These are phyloP conservation scores for Hyphopichia khmerensis DNA, from an alignment of 1,139 yeast species.

Conservation along the genomic window DNA sequence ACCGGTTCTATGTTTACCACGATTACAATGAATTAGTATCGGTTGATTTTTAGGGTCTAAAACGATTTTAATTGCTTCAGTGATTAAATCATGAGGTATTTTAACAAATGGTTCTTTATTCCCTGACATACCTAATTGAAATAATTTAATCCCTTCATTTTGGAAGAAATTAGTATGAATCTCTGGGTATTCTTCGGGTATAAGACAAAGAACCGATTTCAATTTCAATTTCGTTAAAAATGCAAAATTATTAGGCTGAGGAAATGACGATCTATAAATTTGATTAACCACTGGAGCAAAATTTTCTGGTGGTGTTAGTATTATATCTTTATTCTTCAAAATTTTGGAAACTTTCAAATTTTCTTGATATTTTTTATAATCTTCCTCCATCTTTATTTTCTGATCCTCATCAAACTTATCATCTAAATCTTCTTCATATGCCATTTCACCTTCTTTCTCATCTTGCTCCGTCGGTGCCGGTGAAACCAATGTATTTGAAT, in stretches of 20 bases:
- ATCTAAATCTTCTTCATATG: slow-evolving; percentile 45
- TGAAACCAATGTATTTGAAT: background rate
- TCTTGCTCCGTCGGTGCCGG: slow-evolving; percentile 12
- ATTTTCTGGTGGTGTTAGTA: slow-evolving; percentile 79
- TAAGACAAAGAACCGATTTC: slow-evolving; percentile 76
- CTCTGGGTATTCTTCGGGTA: slow-evolving; percentile 88
- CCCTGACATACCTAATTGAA: slow-evolving; percentile 92
- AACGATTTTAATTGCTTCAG: slow-evolving; percentile 79
- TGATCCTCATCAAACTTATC: slow-evolving; percentile 36
- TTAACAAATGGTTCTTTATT: slow-evolving; percentile 94
- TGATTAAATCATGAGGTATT: slow-evolving; percentile 72
- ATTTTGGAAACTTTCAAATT: background rate
- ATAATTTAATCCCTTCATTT: slow-evolving; percentile 61
- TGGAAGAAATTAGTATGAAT: slow-evolving; percentile 66
- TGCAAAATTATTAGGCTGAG: slow-evolving; percentile 75
- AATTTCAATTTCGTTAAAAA: slow-evolving; percentile 63
- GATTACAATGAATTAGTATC: slow-evolving; percentile 84
- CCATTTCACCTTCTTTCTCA: slow-evolving; percentile 17
- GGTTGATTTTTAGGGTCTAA: slow-evolving; percentile 88
- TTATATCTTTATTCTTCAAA: background rate
- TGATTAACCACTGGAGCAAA: slow-evolving; percentile 80
- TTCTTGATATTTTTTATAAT: slow-evolving; percentile 11
- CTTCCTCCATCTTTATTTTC: slow-evolving; percentile 20
- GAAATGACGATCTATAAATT: slow-evolving; percentile 87
- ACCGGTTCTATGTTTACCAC: slow-evolving; percentile 97